Conservation (phyloP, 352 stramenopile genomes). For the Aphanomyces invadans region DNA sequence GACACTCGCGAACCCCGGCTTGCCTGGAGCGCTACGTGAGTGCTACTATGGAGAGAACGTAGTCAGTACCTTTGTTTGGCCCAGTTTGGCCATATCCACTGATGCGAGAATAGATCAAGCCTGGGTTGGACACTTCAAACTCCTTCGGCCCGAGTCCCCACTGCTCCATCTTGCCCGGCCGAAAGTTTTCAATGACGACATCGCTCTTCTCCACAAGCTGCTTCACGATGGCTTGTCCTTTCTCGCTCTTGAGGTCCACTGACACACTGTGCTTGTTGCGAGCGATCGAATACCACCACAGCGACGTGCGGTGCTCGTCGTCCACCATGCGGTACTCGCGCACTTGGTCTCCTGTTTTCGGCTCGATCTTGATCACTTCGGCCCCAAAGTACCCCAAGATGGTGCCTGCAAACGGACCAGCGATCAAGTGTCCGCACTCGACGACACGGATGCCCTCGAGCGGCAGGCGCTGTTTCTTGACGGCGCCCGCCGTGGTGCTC, state of each 20-base stretch:
- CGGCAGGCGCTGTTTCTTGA: constrained; percentile 25
- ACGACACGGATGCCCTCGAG: constrained; percentile 67
- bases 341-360: constrained; percentile 73
- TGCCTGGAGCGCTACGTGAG: constrained; percentile 18
- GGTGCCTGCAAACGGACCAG: constrained; percentile 67
- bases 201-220: constrained; percentile 70
- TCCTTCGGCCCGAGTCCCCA: constrained; percentile 70
- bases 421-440: constrained; percentile 75
- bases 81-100: constrained; percentile 79
- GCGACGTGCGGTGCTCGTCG: constrained; percentile 49
- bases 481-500: not conserved
- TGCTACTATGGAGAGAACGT: not conserved
- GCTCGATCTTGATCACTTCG: constrained; percentile 88
- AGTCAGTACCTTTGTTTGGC: constrained; percentile 41
- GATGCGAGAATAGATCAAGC: constrained; percentile 76
- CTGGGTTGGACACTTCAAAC: constrained; percentile 67
- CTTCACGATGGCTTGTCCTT: constrained; percentile 53
- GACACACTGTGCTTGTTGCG: constrained; percentile 82
- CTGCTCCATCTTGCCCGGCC: constrained; percentile 79
- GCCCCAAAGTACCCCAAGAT: constrained; percentile 86
- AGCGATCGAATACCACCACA: constrained; percentile 86
- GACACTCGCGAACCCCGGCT: constrained; percentile 75
- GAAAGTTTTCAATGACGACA: constrained; percentile 86
- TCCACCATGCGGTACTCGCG: constrained; percentile 74
- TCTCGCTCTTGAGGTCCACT: constrained; percentile 69